phyloP scores from a whole-genome alignment of 805 yeast genomes.

The Wickerhamiella sergipiensis region DNA sequence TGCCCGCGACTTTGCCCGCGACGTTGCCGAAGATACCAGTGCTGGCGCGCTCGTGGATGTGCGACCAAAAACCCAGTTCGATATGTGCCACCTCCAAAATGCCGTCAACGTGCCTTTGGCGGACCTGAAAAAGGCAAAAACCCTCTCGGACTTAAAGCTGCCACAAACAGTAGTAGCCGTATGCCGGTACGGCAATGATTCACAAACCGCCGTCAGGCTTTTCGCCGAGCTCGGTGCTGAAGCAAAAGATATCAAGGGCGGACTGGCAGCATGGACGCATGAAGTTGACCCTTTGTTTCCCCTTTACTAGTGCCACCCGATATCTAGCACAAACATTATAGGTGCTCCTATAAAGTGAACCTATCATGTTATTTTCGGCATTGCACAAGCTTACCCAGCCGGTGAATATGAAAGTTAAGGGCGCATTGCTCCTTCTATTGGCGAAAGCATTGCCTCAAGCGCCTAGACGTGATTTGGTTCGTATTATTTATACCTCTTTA shows the following conservation, averaged over 20 bases:
- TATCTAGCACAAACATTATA: too few species aligned
- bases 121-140: conserved; percentile 26
- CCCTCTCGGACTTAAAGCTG: conserved; percentile 15
- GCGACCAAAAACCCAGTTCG: conserved; percentile 64
- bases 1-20: not conserved
- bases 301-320: conserved; percentile 41
- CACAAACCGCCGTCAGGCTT: conserved; percentile 56
- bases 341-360: too few species aligned
- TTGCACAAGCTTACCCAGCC: too few species aligned
- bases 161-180: conserved; percentile 39
- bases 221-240: conserved; percentile 36
- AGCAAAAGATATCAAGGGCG: conserved; percentile 66
- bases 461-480: too few species aligned
- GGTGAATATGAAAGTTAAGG: too few species aligned
- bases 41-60: conserved; percentile 49
- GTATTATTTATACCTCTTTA: too few species aligned
- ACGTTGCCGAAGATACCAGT: too few species aligned
- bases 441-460: too few species aligned
- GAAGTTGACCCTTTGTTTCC: conserved; percentile 50
- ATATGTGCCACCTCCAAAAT: conserved; percentile 44
- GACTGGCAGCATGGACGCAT: conserved; percentile 54
- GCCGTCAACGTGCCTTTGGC: conserved; percentile 54
- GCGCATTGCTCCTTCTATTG: too few species aligned
- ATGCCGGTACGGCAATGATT: conserved; percentile 86
- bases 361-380: too few species aligned